Base-by-base conservation (phyloP, 495 filamentous ascomycete species). In the Tuber borchii region DNA sequence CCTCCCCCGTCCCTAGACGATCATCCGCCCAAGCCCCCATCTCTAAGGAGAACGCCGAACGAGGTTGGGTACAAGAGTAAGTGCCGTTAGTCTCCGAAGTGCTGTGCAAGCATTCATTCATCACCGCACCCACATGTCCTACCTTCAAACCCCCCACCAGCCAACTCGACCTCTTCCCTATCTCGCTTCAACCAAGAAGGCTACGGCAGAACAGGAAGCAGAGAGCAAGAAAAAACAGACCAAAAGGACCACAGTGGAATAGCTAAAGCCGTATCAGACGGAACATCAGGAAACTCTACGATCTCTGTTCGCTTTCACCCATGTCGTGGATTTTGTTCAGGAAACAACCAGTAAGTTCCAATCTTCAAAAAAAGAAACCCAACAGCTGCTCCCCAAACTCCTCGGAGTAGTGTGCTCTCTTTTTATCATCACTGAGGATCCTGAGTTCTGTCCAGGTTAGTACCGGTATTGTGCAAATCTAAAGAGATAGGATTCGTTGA, bases 361-460 rank as follows among this genome's bases (percentile, higher is more conserved):
- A 14, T 9, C 8, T 26, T 65, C 26, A 6, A 31, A 26, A 51
- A n/a, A 65, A 65, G 56, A 65, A 34, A 5, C 45, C 26, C 56
- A 34, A 26, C 26, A 65, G 56, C 56, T 65, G 6, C 14, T 17
- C 31, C 56, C 26, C 17, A 34, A 65, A 65, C 14, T 65, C 56
- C 56, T 65, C 56, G 26, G 26, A 65, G 56, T 65, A 65, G 56
- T 65, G 56, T 34, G 56, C 56, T 65, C 56, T 65, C 56, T 65
- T 65, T 65, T 65, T 65, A 65, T 65, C 56, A 65, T 65, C 56
- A 65, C 56, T 14, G 56, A 65, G 56, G 34, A 34, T 65, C 56
- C 56, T 65, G 56, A 7, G 56, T 17, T 5, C 56, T 65, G 56
- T 34, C 56, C 14, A 17, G 12, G 56, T 65, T 34, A 65, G 26